These are phyloP conservation scores for Aurantiochytrium sp. DNA, from an alignment of 108 stramenopile species.

Conservation along the genomic window DNA sequence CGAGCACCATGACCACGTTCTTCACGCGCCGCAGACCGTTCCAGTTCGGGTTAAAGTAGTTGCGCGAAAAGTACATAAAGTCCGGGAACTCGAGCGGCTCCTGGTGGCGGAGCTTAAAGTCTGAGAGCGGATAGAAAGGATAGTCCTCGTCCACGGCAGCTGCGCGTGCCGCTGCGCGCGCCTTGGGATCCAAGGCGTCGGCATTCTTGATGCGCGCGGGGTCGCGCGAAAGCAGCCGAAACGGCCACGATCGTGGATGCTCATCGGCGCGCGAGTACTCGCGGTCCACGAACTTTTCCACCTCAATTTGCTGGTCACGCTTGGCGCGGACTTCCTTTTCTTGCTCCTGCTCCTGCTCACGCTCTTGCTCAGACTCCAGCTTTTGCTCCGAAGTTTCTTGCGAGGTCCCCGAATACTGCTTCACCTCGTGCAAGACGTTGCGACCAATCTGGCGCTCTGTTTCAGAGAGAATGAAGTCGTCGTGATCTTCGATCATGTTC, in stretches of 20 bases:
- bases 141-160: neutral
- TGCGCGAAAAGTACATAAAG: conserved; percentile 12
- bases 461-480: neutral
- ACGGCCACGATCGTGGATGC: conserved; percentile 21
- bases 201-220: neutral
- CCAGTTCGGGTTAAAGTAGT: conserved; percentile 27
- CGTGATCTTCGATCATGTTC: conserved; percentile 13
- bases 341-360: conserved; percentile 34
- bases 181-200: neutral
- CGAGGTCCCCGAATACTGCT: neutral
- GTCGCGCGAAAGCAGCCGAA: neutral
- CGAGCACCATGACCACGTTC: conserved; percentile 29
- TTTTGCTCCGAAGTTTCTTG: conserved; percentile 14
- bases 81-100: conserved; percentile 23
- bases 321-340: conserved; percentile 25
- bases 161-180: neutral
- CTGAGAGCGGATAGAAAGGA: conserved; percentile 24
- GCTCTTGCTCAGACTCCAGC: conserved; percentile 31
- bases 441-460: neutral
- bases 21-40: conserved; percentile 17
- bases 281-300: conserved; percentile 22
- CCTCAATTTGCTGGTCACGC: conserved; percentile 28
- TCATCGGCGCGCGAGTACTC: conserved; percentile 33
- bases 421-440: neutral
- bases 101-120: conserved; percentile 21